Conservation (phyloP, 768 basidiomycete species). For the Lentinula boryana region DNA sequence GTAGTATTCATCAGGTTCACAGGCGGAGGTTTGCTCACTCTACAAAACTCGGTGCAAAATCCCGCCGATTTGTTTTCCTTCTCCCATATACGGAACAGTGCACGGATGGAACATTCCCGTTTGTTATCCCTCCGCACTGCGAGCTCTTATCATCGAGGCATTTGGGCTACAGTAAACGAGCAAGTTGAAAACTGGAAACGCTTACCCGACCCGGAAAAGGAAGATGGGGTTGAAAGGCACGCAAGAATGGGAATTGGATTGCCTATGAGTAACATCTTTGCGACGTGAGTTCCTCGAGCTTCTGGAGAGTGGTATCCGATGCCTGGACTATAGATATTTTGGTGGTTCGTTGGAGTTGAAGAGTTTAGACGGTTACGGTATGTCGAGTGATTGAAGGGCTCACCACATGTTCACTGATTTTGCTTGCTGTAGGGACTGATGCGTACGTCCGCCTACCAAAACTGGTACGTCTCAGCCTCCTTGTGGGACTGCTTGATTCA, state of each 20-base stretch:
- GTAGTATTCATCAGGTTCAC: slow-evolving; percentile 10
- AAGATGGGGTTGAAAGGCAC: slow-evolving; percentile 44
- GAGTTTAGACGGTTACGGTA: slow-evolving; percentile 81
- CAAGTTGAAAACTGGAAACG: slow-evolving; percentile 54
- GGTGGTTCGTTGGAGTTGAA: slow-evolving; percentile 77
- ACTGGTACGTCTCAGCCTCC: slow-evolving; percentile 42
- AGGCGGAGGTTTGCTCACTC: slow-evolving; percentile 68
- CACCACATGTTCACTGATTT: background rate
- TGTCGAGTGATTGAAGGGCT: slow-evolving; percentile 17
- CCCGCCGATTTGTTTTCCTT: slow-evolving; percentile 86
- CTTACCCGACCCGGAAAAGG: slow-evolving; percentile 15
- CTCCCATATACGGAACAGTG: slow-evolving; percentile 75
- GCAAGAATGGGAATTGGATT: slow-evolving; percentile 75
- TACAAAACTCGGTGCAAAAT: slow-evolving; percentile 41
- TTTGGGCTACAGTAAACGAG: slow-evolving; percentile 77
- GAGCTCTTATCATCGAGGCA: slow-evolving; percentile 52
- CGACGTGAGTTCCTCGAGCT: slow-evolving; percentile 46
- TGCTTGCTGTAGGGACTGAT: slow-evolving; percentile 56
- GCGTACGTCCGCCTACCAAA: slow-evolving; percentile 78
- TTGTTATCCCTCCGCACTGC: slow-evolving; percentile 63
- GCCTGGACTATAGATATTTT: slow-evolving; percentile 56
- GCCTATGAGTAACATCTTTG: slow-evolving; percentile 86
- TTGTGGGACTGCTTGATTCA: background rate
- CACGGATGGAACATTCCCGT: slow-evolving; percentile 60
- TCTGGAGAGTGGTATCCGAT: background rate